These are phyloP conservation scores for Sarcomyxa edulis DNA, from an alignment of 768 basidiomycete genomes.

Conservation along the genomic window DNA sequence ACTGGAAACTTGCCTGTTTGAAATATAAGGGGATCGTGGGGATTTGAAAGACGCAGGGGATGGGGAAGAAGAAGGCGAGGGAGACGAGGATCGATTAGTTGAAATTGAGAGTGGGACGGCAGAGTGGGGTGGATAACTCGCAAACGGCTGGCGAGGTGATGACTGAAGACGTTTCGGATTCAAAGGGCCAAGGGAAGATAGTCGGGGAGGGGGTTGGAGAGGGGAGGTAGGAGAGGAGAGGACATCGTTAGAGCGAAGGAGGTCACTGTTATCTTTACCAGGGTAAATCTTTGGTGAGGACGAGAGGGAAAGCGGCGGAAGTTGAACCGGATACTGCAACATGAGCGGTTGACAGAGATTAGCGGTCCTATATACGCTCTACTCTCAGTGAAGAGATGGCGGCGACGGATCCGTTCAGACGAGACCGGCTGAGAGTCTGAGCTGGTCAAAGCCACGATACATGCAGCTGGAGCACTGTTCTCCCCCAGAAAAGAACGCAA, in stretches of 20 bases:
- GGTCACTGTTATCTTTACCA: slow-evolving; percentile 28
- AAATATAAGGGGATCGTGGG: background rate
- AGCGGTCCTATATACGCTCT: slow-evolving; percentile 21
- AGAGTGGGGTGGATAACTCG: too few species aligned
- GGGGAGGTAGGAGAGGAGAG: too few species aligned
- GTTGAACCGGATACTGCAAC: slow-evolving; percentile 54
- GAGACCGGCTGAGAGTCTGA: slow-evolving; percentile 56
- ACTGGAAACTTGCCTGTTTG: background rate
- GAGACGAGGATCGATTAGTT: slow-evolving; percentile 15
- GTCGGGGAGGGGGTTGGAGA: slow-evolving; percentile 15
- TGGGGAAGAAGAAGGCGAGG: slow-evolving; percentile 18
- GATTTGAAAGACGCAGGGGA: slow-evolving; percentile 28
- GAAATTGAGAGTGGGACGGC: slow-evolving; percentile 16
- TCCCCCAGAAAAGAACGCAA: slow-evolving; percentile 11
- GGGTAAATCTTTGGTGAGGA: slow-evolving; percentile 24
- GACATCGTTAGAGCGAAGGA: slow-evolving; percentile 41
- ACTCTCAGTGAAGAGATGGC: slow-evolving; percentile 22
- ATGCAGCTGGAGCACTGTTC: slow-evolving; percentile 27
- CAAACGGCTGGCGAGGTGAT: slow-evolving; percentile 22
- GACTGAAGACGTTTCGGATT: slow-evolving; percentile 30
- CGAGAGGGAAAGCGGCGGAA: slow-evolving; percentile 33
- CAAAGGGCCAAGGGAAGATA: too few species aligned
- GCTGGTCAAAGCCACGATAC: slow-evolving; percentile 31
- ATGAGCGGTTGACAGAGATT: slow-evolving; percentile 33
- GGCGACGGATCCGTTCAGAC: slow-evolving; percentile 44